A percentile compares a stretch with the other conserved stretches of the same genome.
Conservation (phyloP, 768 basidiomycete species). For the Amanita jacksonii region DNA sequence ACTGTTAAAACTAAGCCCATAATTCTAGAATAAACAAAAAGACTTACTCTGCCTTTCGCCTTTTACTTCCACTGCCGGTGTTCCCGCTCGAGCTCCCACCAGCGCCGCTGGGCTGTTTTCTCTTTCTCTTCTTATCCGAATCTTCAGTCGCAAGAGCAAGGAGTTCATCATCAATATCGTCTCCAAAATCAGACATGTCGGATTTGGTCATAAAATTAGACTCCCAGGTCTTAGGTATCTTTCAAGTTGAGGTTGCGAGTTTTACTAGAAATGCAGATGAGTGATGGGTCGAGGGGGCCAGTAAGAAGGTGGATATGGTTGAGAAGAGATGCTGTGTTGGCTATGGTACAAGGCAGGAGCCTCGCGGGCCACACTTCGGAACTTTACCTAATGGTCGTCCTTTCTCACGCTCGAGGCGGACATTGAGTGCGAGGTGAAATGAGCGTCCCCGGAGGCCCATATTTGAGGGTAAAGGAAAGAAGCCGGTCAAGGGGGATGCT, state of each 20-base stretch:
- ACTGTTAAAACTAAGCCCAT: conserved; percentile 10
- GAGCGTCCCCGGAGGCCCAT: not conserved
- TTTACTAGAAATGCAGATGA: no score
- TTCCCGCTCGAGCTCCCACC: conserved; percentile 9
- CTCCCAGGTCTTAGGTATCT: no score
- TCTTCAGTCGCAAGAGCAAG: conserved; percentile 67
- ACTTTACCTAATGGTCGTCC: not conserved
- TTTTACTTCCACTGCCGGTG: conserved; percentile 24
- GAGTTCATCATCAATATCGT: conserved; percentile 60
- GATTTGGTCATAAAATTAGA: not conserved
- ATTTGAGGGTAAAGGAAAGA: no score
- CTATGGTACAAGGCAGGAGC: not conserved
- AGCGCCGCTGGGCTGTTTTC: conserved; percentile 31
- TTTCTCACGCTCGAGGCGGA: conserved; percentile 7
- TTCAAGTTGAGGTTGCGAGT: no score
- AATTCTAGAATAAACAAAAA: not conserved
- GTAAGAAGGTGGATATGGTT: not conserved
- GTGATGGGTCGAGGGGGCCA: not conserved
- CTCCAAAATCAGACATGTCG: conserved; percentile 39
- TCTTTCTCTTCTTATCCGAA: conserved; percentile 54
- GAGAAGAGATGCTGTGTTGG: not conserved
- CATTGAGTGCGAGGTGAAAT: not conserved
- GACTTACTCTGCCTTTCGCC: conserved; percentile 67
- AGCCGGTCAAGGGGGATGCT: no score
- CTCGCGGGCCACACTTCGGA: conserved; percentile 1